Evolutionary conservation across 2,329 filamentous ascomycete species (phyloP).

Genomic region (Colletotrichum falcatum): DNA sequence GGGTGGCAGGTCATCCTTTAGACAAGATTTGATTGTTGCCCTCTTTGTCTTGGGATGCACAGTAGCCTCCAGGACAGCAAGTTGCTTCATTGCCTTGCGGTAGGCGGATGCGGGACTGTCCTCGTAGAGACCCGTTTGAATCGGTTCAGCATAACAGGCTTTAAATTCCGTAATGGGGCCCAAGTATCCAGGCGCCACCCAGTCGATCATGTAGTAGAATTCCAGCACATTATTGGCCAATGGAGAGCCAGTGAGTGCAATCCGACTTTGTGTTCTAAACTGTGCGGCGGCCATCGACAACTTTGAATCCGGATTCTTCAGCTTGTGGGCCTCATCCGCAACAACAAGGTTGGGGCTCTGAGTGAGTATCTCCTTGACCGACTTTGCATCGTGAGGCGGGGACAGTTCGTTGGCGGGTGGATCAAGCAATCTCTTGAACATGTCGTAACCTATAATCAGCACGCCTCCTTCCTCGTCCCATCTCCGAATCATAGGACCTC

Average conservation of each 20-base stretch:
- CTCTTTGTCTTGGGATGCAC: slow-evolving; percentile 84
- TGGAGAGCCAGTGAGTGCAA: slow-evolving; percentile 89
- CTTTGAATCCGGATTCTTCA: slow-evolving; percentile 74
- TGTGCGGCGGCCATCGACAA: slow-evolving; percentile 65
- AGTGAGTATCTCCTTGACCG: slow-evolving; percentile 60
- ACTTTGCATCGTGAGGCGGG: slow-evolving; percentile 14
- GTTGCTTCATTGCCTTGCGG: slow-evolving; percentile 71
- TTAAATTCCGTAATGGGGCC: slow-evolving; percentile 77
- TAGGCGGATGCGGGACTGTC: slow-evolving; percentile 70
- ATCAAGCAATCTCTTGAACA: slow-evolving; percentile 65
- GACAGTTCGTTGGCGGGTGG: slow-evolving; percentile 47
- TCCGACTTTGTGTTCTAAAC: slow-evolving; percentile 77
- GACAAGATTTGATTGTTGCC: slow-evolving; percentile 72
- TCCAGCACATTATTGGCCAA: slow-evolving; percentile 86
- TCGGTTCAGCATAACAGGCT: slow-evolving; percentile 77
- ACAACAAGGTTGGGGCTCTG: slow-evolving; percentile 78
- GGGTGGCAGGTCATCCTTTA: slow-evolving; percentile 74
- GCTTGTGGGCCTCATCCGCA: slow-evolving; percentile 84
- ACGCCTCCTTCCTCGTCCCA: slow-evolving; percentile 79
- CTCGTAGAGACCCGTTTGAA: slow-evolving; percentile 75
- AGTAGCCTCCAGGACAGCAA: slow-evolving; percentile 77
- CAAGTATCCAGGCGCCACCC: slow-evolving; percentile 84
- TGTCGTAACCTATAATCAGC: slow-evolving; percentile 79
- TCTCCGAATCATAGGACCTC: slow-evolving; percentile 58
- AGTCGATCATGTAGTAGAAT: slow-evolving; percentile 89